Percentiles rank a stretch among this genome's conserved stretches.
phyloP scores from a whole-genome alignment of 1,139 yeast genomes.

The Williopsis jadinii region DNA sequence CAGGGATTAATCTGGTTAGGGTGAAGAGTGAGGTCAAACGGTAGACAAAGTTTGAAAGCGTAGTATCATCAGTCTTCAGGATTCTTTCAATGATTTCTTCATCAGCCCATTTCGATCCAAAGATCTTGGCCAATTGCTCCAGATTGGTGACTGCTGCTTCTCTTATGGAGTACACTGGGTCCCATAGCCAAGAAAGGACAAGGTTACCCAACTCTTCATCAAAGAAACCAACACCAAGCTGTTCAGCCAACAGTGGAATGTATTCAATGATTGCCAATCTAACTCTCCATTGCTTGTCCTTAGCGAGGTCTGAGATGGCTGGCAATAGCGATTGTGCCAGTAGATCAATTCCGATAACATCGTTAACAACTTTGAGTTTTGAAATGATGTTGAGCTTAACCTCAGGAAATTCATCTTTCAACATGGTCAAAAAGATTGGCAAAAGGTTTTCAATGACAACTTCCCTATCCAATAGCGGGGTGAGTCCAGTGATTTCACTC shows the following conservation, averaged over 20 bases:
- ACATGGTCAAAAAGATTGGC: conserved; percentile 88
- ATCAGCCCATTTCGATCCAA: conserved; percentile 94
- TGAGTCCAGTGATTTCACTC: conserved; percentile 75
- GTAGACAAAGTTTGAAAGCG: conserved; percentile 57
- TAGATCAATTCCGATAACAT: conserved; percentile 86
- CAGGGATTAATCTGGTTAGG: conserved; percentile 70
- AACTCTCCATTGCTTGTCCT: conserved; percentile 96
- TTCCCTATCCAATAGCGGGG: conserved; percentile 82
- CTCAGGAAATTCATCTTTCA: conserved; percentile 95
- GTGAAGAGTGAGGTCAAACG: conserved; percentile 90
- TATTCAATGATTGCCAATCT: conserved; percentile 95
- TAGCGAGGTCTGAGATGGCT: conserved; percentile 93
- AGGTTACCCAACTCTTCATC: conserved; percentile 85
- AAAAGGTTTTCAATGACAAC: conserved; percentile 74
- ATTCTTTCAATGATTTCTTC: conserved; percentile 74
- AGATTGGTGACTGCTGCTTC: conserved; percentile 91
- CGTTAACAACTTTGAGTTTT: conserved; percentile 84
- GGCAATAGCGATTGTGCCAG: conserved; percentile 86
- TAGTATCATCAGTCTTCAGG: conserved; percentile 39
- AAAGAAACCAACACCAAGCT: conserved; percentile 88
- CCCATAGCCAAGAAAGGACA: conserved; percentile 98
- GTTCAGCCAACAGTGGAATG: conserved; percentile 93
- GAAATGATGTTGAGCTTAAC: conserved; percentile 93
- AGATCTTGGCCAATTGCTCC: conserved; percentile 71
- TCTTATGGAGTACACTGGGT: conserved; percentile 91